These are phyloP conservation scores for Podila horticola DNA, from an alignment of 192 early-diverging fungal species.

Conservation along the genomic window DNA sequence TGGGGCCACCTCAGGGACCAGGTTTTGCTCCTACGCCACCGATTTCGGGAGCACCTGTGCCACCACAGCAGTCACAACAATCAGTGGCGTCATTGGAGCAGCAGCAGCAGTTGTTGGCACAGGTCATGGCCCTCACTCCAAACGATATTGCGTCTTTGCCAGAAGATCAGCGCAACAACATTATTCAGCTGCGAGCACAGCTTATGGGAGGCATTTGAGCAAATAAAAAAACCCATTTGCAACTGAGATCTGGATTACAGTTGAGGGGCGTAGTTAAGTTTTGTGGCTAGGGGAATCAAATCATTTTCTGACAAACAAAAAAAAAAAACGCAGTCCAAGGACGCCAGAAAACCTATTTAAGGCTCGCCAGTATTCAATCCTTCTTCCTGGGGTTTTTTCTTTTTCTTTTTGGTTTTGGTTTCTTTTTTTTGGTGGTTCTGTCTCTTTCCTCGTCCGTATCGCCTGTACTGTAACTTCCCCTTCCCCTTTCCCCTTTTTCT, in stretches of 20 bases:
- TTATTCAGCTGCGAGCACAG: constrained; percentile 63
- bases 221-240: not conserved
- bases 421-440: constrained; percentile 41
- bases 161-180: constrained; percentile 78
- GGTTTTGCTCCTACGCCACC: constrained; percentile 11
- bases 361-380: not conserved
- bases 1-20: not conserved
- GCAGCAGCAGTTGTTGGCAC: constrained; percentile 79
- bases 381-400: constrained; percentile 48
- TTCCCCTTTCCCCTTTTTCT: not conserved
- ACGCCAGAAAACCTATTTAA: not conserved
- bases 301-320: not conserved
- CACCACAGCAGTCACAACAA: constrained; percentile 10
- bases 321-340: not conserved
- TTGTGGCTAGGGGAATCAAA: too few species aligned
- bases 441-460: constrained; percentile 11
- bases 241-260: too few species aligned
- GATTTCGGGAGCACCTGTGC: constrained; percentile 20
- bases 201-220: constrained; percentile 22
- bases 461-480: constrained; percentile 1
- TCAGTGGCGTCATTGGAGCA: constrained; percentile 55
- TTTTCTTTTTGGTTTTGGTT: constrained; percentile 48
- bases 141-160: constrained; percentile 85
- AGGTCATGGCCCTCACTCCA: constrained; percentile 83
- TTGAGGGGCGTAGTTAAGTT: not conserved